Percentiles rank a stretch among this genome's conserved stretches.
Evolutionary conservation across 108 stramenopile species (phyloP).

Genomic region (Nitzschia putrida): DNA sequence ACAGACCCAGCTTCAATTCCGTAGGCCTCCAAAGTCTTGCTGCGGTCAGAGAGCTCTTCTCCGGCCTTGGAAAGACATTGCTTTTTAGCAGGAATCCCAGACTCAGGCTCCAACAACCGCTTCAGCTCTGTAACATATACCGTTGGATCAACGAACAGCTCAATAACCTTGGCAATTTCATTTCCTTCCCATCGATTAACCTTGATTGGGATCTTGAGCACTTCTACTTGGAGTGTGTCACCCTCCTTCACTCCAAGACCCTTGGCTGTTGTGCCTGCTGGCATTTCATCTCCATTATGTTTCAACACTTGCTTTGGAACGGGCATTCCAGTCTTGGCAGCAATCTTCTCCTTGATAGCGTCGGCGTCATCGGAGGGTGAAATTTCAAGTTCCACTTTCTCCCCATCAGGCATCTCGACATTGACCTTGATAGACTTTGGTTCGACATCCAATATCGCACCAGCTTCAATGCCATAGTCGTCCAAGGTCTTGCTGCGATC

Average conservation of each 20-base stretch:
- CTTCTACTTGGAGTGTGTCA: slow-evolving; percentile 9
- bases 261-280: background rate
- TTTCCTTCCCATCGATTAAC: slow-evolving; percentile 7
- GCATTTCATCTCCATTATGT: slow-evolving; percentile 24
- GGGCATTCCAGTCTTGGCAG: slow-evolving; percentile 20
- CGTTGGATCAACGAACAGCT: slow-evolving; percentile 22
- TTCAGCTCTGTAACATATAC: slow-evolving; percentile 32
- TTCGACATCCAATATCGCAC: slow-evolving; percentile 23
- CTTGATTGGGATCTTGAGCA: slow-evolving; percentile 21
- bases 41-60: slow-evolving; percentile 8
- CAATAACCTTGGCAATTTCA: slow-evolving; percentile 1
- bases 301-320: slow-evolving; percentile 22
- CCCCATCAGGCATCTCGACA: slow-evolving; percentile 23
- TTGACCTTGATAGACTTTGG: slow-evolving; percentile 31
- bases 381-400: slow-evolving; percentile 5
- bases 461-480: slow-evolving; percentile 25
- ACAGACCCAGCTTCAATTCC: slow-evolving; percentile 21
- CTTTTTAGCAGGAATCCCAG: slow-evolving; percentile 31
- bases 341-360: slow-evolving; percentile 32
- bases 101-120: slow-evolving; percentile 15
- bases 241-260: slow-evolving; percentile 15
- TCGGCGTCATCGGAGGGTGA: slow-evolving; percentile 20
- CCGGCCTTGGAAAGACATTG: slow-evolving; percentile 25
- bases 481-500: slow-evolving; percentile 24
- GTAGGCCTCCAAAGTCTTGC: slow-evolving; percentile 10